Conservation (phyloP, 257 asterid species). For the Solanum acaule region DNA sequence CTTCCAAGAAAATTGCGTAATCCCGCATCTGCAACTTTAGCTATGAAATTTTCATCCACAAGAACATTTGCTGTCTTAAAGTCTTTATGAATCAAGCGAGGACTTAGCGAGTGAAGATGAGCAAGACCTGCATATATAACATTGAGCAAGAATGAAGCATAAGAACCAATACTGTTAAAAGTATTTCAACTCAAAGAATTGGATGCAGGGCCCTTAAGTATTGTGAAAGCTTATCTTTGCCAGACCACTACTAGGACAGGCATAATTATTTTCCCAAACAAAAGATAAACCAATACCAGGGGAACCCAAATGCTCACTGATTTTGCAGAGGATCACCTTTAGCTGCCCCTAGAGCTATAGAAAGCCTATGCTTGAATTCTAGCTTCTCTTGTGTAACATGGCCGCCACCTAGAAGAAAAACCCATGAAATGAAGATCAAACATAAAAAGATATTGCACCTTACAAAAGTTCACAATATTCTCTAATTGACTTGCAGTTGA, state of each 20-base stretch:
- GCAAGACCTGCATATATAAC: slow-evolving; percentile 48
- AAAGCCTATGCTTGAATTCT: slow-evolving; percentile 92
- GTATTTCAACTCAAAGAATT: neutral
- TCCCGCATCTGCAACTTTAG: slow-evolving; percentile 95
- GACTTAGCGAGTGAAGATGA: slow-evolving; percentile 81
- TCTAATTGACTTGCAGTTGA: neutral
- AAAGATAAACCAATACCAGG: slow-evolving; percentile 59
- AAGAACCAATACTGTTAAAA: neutral
- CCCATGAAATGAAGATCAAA: neutral
- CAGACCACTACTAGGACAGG: slow-evolving; percentile 10
- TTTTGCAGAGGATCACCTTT: slow-evolving; percentile 97
- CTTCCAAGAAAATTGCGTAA: slow-evolving; percentile 80
- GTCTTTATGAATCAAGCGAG: slow-evolving; percentile 83
- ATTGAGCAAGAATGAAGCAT: slow-evolving; percentile 5
- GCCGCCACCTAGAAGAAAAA: slow-evolving; percentile 53
- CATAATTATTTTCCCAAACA: slow-evolving; percentile 19
- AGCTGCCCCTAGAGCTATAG: slow-evolving; percentile 96
- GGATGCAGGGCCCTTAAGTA: neutral
- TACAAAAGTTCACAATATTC: neutral
- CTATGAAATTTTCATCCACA: slow-evolving; percentile 81
- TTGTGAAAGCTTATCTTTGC: slow-evolving; percentile 13
- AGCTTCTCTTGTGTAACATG: slow-evolving; percentile 80
- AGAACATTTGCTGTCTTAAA: slow-evolving; percentile 89
- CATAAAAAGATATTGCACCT: neutral
- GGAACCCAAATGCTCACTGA: slow-evolving; percentile 92